Conservation (phyloP, 2,329 filamentous ascomycete genomes). For the Onygenales sp. region DNA sequence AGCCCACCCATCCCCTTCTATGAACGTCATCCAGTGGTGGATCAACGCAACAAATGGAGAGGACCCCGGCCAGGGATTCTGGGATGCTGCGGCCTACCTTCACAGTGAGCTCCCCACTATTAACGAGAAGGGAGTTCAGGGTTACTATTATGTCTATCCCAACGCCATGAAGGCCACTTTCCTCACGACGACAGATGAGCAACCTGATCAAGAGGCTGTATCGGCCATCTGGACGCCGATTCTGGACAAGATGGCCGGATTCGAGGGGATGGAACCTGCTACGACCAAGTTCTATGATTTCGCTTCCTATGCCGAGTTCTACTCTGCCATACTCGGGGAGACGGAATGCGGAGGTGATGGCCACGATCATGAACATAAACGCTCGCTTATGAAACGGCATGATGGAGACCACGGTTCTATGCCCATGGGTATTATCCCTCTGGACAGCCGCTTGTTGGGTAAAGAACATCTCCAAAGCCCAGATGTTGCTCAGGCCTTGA, state of each 20-base stretch:
- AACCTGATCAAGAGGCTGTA: not conserved
- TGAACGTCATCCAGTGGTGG: not conserved
- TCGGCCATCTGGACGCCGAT: conserved; percentile 1
- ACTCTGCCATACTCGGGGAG: not conserved
- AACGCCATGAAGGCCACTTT: conserved; percentile 5
- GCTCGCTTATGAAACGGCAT: not conserved
- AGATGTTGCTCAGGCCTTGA: conserved; percentile 1
- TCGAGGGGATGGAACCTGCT: conserved; percentile 1
- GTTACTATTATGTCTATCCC: conserved; percentile 11
- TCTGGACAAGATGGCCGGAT: not conserved
- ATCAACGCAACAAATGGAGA: conserved; percentile 8
- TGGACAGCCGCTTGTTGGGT: conserved; percentile 2
- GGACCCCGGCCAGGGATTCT: conserved; percentile 7
- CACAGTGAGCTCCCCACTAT: conserved; percentile 9
- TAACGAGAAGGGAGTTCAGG: conserved; percentile 8
- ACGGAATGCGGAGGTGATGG: not conserved
- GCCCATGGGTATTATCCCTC: conserved; percentile 1
- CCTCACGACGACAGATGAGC: conserved; percentile 1
- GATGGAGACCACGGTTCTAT: not conserved
- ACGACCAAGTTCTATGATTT: not conserved
- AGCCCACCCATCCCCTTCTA: conserved; percentile 16
- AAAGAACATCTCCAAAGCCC: conserved; percentile 4
- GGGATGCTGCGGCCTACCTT: conserved; percentile 8
- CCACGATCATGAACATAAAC: conserved; percentile 1
- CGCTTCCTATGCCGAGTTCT: not conserved